A percentile compares a stretch with the other conserved stretches of the same genome.
phyloP scores from a whole-genome alignment of 805 yeast genomes.

The Myxozyma kluyveri region DNA sequence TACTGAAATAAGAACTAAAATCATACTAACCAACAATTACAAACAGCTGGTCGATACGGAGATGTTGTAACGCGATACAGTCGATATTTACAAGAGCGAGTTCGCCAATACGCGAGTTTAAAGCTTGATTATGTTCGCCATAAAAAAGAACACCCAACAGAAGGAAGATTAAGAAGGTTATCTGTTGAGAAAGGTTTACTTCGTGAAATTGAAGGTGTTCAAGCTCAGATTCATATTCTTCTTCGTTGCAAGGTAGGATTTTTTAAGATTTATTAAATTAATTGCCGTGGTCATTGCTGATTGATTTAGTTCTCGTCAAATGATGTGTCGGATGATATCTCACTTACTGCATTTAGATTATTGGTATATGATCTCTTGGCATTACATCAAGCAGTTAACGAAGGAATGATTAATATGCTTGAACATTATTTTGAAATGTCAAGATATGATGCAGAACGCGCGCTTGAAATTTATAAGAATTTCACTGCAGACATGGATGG shows the following conservation, averaged over 20 bases:
- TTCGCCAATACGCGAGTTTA: slow-evolving; percentile 63
- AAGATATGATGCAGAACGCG: slow-evolving; percentile 77
- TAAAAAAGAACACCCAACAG: slow-evolving; percentile 39
- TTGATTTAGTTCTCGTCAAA: slow-evolving; percentile 55
- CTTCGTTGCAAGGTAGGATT: slow-evolving; percentile 53
- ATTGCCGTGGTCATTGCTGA: no score
- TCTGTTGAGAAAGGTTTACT: slow-evolving; percentile 75
- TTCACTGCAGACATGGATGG: slow-evolving; percentile 83
- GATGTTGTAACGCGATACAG: slow-evolving; percentile 58
- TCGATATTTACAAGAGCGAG: slow-evolving; percentile 65
- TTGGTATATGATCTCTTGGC: slow-evolving; percentile 86
- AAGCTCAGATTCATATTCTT: slow-evolving; percentile 72
- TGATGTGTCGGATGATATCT: slow-evolving; percentile 80
- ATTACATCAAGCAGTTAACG: slow-evolving; percentile 85
- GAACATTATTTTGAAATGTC: slow-evolving; percentile 96
- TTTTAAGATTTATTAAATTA: neutral
- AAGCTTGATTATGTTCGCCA: slow-evolving; percentile 73
- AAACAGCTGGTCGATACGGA: slow-evolving; percentile 36
- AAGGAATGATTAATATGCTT: slow-evolving; percentile 88
- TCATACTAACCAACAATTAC: no score
- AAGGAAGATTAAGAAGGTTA: slow-evolving; percentile 56
- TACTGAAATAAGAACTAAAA: neutral
- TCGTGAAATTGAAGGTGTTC: slow-evolving; percentile 81
- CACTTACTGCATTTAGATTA: slow-evolving; percentile 79
- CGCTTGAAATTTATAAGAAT: slow-evolving; percentile 75